phyloP scores from a whole-genome alignment of 2,329 filamentous ascomycete species.

The Paraphoma sp. region DNA sequence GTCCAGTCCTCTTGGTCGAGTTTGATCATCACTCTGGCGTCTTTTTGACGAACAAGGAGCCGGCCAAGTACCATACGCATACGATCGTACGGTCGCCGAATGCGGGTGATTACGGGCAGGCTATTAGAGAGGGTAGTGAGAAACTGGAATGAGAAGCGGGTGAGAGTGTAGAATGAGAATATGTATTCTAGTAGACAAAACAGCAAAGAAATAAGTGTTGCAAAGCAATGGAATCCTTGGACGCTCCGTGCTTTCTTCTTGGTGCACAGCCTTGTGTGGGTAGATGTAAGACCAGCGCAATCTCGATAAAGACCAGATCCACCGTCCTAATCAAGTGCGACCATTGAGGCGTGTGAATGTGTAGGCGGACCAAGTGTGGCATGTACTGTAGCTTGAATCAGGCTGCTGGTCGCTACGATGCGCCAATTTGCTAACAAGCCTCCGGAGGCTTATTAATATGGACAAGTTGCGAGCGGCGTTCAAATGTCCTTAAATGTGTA shows the following conservation, averaged over 20 bases:
- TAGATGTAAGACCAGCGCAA: not conserved
- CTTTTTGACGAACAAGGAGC: conserved; percentile 75
- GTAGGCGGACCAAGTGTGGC: no score
- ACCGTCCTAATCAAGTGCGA: no score
- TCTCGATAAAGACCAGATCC: no score
- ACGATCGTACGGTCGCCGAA: conserved; percentile 76
- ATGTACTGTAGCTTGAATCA: no score
- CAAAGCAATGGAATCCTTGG: not conserved
- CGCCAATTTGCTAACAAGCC: no score
- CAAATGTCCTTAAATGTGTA: no score
- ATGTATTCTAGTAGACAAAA: no score
- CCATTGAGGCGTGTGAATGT: no score
- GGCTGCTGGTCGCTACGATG: no score
- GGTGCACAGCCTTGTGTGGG: not conserved
- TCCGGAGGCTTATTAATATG: no score
- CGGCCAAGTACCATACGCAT: conserved; percentile 81
- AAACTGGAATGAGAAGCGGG: conserved; percentile 15
- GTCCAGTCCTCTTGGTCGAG: conserved; percentile 75
- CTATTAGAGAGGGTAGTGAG: conserved; percentile 46
- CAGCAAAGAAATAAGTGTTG: not conserved
- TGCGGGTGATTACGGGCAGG: conserved; percentile 75
- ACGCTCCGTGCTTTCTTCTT: not conserved
- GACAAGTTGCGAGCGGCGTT: no score
- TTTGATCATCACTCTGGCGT: conserved; percentile 84
- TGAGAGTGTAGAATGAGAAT: not conserved